Percentiles rank a stretch among this genome's conserved stretches.
These are phyloP conservation scores for Zopfia rhizophila DNA, from an alignment of 2,329 filamentous ascomycete species.

Conservation along the genomic window DNA sequence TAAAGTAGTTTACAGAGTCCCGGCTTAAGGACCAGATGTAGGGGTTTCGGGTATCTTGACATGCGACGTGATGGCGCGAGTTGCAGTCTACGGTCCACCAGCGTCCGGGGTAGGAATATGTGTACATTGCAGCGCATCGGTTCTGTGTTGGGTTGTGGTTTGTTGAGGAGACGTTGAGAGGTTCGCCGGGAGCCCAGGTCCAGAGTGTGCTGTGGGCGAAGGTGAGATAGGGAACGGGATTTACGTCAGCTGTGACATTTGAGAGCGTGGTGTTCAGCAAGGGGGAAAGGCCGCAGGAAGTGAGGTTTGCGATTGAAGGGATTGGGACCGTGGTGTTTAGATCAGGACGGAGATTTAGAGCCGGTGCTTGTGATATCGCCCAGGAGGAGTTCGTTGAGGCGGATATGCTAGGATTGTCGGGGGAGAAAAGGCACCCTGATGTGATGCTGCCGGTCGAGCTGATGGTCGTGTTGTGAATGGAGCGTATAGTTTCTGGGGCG, in stretches of 20 bases:
- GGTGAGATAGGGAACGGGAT: conserved; percentile 61
- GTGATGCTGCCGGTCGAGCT: conserved; percentile 55
- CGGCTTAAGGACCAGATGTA: conserved; percentile 67
- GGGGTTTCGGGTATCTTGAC: conserved; percentile 63
- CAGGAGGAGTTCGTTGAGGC: conserved; percentile 62
- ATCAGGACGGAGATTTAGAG: conserved; percentile 27
- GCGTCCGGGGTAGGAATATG: conserved; percentile 58
- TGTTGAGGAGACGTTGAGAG: conserved; percentile 56
- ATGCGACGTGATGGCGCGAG: conserved; percentile 63
- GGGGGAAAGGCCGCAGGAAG: conserved; percentile 69
- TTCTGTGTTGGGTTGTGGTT: conserved; percentile 32
- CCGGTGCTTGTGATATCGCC: conserved; percentile 35
- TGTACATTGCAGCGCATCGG: conserved; percentile 67
- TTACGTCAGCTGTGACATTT: conserved; percentile 60
- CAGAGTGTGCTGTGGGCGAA: conserved; percentile 65
- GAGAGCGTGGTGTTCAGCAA: conserved; percentile 67
- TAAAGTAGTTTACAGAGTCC: conserved; percentile 55
- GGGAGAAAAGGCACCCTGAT: conserved; percentile 65
- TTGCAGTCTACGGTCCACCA: conserved; percentile 70
- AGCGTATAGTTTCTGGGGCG: conserved; percentile 54
- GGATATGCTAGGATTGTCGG: conserved; percentile 54
- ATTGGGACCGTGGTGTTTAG: conserved; percentile 37
- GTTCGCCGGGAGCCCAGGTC: conserved; percentile 69
- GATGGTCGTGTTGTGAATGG: conserved; percentile 41
- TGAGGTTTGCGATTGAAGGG: conserved; percentile 52